Base-by-base conservation (phyloP, 345 rosid genomes). In the Barbarea vulgaris region DNA sequence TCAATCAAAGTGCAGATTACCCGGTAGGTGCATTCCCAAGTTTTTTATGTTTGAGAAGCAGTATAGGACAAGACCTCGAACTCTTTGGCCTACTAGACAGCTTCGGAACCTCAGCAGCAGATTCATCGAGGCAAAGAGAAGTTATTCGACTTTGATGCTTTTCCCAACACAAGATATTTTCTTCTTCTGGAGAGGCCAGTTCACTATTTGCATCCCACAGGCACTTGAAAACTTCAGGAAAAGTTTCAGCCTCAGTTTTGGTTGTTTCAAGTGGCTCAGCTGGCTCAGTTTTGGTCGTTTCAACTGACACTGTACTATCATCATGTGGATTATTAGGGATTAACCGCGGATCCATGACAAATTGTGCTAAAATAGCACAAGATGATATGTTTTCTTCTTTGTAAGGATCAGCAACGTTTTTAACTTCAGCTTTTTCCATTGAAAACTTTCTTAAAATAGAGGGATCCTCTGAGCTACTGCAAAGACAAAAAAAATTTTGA, bases 171-270 rank as follows among this genome's bases (percentile, higher is more conserved):
- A 91, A 83, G 48, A 80, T 72, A 61, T 77, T 73, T 53, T 94
- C 98, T 76, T 91, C 87, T 73, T 83, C 81, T 27, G 95, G 93
- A 9, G 79, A 85, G 46, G 57, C 54, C 54, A 86, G 64, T 64
- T 84, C 81, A 74, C 70, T 19, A 55, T 77, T 75, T 54, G 70
- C 79, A 77, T 94, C 95, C 97, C 97, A 91, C 66, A 91, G 76
- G 77, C 69, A 78, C 48, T 72, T 81, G 4, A 64, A 51, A 83
- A 51, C 61, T 77, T 66, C 80, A 21, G 68, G 19, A 27, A 19
- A 58, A 25, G 44, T 36, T 70, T 39, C 61, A 70, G 39, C 75
- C 51, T 81, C 70, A 51, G 60, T 72, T 60, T 78, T 77, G 72
- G 69, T 62, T 51, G 52, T 19, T 18, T 64, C 70, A 77, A 71